Conservation (phyloP, 257 asterid genomes). For the Solanum rostratum region DNA sequence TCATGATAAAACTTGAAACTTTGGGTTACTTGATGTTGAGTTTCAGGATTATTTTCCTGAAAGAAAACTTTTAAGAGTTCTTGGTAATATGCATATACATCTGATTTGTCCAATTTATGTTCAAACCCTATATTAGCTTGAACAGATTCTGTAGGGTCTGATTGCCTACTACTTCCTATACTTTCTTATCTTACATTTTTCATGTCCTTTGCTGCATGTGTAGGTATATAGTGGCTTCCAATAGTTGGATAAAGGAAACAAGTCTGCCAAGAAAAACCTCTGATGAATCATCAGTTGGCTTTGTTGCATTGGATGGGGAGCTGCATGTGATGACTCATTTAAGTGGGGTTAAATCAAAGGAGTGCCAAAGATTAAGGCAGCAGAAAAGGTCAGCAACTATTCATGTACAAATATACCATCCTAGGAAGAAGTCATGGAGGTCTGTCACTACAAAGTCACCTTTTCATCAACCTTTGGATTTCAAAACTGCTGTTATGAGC, state of each 20-base stretch:
- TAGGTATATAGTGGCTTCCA: conserved; percentile 53
- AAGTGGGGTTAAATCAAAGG: conserved; percentile 19
- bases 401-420: conserved; percentile 64
- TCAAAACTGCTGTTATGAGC: conserved; percentile 65
- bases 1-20: neutral
- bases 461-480: conserved; percentile 44
- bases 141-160: neutral
- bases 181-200: neutral
- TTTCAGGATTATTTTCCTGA: neutral
- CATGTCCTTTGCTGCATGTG: neutral
- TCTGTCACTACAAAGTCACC: conserved; percentile 51
- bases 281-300: conserved; percentile 57
- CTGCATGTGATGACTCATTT: conserved; percentile 46
- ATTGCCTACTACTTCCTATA: neutral
- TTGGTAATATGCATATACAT: neutral
- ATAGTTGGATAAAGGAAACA: conserved; percentile 65
- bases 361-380: conserved; percentile 32
- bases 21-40: neutral
- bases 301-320: conserved; percentile 61
- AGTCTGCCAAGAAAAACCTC: conserved; percentile 48
- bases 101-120: neutral
- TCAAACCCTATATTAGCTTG: neutral
- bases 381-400: conserved; percentile 49
- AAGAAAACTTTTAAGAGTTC: neutral
- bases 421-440: conserved; percentile 60